Percentiles rank a stretch among this genome's conserved stretches.
These are phyloP conservation scores for Cladosporium halotolerans DNA, from an alignment of 2,329 filamentous ascomycete species.

Conservation along the genomic window DNA sequence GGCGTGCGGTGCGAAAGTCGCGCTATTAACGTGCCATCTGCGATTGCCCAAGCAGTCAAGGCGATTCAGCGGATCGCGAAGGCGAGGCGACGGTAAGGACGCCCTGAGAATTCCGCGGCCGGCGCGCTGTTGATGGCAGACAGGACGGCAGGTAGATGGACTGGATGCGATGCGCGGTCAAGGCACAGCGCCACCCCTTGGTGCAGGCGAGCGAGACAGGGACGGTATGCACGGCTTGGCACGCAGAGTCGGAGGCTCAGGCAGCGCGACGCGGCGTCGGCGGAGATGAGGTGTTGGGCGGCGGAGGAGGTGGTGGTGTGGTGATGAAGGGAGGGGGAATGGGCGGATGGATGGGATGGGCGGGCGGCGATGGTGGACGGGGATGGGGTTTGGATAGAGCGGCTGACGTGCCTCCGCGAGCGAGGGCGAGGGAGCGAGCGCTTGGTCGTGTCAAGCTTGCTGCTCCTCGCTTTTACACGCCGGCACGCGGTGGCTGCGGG, in stretches of 20 bases:
- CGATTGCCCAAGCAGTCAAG: background rate
- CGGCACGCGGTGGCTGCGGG: too few species aligned
- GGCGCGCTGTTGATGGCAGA: constrained; percentile 2
- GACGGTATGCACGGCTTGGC: constrained; percentile 2
- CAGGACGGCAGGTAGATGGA: background rate
- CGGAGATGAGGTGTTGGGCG: constrained; percentile 8
- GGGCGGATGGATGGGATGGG: background rate
- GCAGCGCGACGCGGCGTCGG: background rate
- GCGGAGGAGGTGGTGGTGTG: constrained; percentile 5
- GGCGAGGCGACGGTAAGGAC: background rate
- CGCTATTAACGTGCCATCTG: constrained; percentile 7
- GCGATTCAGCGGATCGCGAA: background rate
- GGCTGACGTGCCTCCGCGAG: too few species aligned
- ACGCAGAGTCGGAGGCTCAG: constrained; percentile 5
- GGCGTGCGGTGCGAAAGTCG: background rate
- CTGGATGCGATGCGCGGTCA: background rate
- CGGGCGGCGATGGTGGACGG: background rate
- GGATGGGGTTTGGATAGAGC: background rate
- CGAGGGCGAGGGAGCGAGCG: too few species aligned
- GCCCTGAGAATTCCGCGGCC: background rate
- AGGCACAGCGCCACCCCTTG: constrained; percentile 1
- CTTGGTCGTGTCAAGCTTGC: too few species aligned
- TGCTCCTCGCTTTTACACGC: too few species aligned
- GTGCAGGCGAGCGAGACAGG: background rate
- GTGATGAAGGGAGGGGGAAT: background rate